phyloP scores from a whole-genome alignment of 2,329 filamentous ascomycete species.

The Cladobotryum protrusum region DNA sequence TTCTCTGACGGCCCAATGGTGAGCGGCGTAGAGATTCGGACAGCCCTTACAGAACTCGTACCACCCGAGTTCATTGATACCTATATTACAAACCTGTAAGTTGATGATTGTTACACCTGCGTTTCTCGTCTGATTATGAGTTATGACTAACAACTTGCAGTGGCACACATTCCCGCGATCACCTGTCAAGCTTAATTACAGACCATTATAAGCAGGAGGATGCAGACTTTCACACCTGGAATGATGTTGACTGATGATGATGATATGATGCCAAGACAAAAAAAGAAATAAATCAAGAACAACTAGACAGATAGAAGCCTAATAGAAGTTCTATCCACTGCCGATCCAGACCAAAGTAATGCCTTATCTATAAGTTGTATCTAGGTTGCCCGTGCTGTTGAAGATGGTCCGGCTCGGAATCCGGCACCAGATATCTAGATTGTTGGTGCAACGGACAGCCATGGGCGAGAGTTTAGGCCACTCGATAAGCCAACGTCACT shows the following conservation, averaged over 20 bases:
- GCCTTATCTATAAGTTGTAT: no score
- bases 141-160: conserved; percentile 27
- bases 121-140: background rate
- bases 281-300: background rate
- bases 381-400: no score
- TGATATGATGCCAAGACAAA: background rate
- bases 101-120: conserved; percentile 11
- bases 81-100: conserved; percentile 72
- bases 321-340: background rate
- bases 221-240: conserved; percentile 52
- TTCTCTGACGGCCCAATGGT: conserved; percentile 78
- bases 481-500: no score
- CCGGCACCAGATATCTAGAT: no score
- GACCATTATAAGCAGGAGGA: conserved; percentile 74
- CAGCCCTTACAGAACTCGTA: conserved; percentile 77
- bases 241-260: conserved; percentile 23
- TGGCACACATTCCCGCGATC: conserved; percentile 62
- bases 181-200: conserved; percentile 65
- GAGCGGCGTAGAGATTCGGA: conserved; percentile 69
- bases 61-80: conserved; percentile 68
- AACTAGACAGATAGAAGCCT: background rate
- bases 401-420: no score
- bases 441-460: no score
- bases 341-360: no score
- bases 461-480: no score